Percentiles rank a stretch among this genome's conserved stretches.
phyloP scores from a whole-genome alignment of 176 grass and related monocot species.

The Avena insularis region DNA sequence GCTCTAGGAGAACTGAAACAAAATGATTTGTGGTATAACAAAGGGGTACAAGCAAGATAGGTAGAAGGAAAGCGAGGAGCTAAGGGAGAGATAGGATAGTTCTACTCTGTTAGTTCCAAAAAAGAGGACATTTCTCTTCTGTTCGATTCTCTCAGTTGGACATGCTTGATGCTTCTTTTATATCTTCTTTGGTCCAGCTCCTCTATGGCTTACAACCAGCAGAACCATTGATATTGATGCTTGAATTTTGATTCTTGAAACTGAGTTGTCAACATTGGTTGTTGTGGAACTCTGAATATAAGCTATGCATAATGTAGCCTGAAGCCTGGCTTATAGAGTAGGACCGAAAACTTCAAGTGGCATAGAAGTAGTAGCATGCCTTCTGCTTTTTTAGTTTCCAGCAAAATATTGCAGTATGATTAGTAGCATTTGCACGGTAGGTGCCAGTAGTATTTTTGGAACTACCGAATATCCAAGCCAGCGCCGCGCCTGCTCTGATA shows the following conservation, averaged over 20 bases:
- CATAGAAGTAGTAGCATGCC: too few species aligned
- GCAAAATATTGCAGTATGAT: too few species aligned
- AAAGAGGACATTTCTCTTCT: neutral
- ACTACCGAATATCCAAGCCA: neutral
- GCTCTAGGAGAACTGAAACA: too few species aligned
- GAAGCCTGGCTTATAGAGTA: too few species aligned
- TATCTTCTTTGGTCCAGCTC: neutral
- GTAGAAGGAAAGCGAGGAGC: neutral
- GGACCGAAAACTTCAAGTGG: too few species aligned
- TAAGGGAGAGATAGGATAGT: neutral
- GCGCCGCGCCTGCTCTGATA: neutral
- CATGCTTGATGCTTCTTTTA: neutral
- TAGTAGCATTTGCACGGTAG: too few species aligned
- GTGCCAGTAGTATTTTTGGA: too few species aligned
- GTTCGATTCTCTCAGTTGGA: neutral
- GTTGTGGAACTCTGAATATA: neutral
- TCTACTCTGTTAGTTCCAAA: neutral
- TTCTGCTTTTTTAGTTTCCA: too few species aligned
- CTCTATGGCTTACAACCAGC: neutral
- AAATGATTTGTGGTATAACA: too few species aligned
- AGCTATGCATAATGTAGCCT: neutral
- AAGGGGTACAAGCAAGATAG: too few species aligned
- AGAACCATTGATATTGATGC: neutral
- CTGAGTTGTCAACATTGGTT: neutral
- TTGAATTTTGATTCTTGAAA: neutral